Evolutionary conservation across 2,329 filamentous ascomycete species (phyloP).

Genomic region (Drechmeria coniospora): DNA sequence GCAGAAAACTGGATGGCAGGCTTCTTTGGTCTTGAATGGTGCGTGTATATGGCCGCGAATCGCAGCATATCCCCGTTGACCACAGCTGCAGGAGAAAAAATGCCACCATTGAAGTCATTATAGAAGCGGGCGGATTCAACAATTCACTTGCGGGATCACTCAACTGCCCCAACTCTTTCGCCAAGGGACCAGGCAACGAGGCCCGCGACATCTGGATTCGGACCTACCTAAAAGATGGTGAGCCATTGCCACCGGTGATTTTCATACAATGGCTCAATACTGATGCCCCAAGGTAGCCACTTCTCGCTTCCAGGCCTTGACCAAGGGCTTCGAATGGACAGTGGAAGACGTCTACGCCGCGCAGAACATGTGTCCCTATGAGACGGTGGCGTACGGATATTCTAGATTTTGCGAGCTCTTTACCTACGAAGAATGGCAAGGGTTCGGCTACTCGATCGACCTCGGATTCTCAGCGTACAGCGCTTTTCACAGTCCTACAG

Average conservation of each 20-base stretch:
- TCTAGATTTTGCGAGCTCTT: constrained; percentile 62
- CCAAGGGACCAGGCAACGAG: constrained; percentile 33
- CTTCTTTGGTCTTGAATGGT: constrained; percentile 62
- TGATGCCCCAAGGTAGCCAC: constrained; percentile 28
- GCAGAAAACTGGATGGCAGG: constrained; percentile 67
- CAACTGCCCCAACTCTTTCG: constrained; percentile 47
- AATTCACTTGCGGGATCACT: constrained; percentile 55
- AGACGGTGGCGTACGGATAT: constrained; percentile 62
- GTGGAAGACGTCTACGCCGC: constrained; percentile 47
- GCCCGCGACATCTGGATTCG: constrained; percentile 44
- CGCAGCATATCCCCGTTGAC: neutral
- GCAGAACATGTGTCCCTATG: constrained; percentile 61
- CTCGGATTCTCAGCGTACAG: constrained; percentile 46
- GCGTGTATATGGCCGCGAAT: constrained; percentile 3
- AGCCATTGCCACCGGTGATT: constrained; percentile 1
- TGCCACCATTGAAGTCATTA: constrained; percentile 56
- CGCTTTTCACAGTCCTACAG: constrained; percentile 49
- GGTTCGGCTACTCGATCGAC: constrained; percentile 57
- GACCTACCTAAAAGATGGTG: constrained; percentile 48
- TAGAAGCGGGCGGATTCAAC: constrained; percentile 49
- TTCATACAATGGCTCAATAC: neutral
- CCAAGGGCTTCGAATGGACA: constrained; percentile 47
- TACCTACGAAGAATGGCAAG: constrained; percentile 58
- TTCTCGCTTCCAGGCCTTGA: constrained; percentile 38
- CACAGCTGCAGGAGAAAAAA: constrained; percentile 38